Percentiles rank a stretch among this genome's conserved stretches.
Evolutionary conservation across 129 eudicot genomes (phyloP).

Genomic region (Flaveria trinervia): DNA sequence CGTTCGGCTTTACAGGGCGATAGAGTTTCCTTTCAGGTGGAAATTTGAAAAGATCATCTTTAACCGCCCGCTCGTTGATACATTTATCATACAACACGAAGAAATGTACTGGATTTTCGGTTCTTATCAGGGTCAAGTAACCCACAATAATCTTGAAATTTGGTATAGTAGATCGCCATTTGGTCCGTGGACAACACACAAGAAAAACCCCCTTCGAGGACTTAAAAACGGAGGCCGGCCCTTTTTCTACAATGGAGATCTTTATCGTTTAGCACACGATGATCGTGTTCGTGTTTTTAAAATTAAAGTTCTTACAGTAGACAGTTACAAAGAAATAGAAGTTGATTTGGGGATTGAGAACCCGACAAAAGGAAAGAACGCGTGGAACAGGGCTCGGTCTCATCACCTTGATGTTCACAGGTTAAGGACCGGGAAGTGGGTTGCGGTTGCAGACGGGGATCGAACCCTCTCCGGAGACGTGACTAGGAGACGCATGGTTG

Average conservation of each 20-base stretch:
- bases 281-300: conserved; percentile 56
- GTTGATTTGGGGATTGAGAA: conserved; percentile 51
- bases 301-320: conserved; percentile 49
- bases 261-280: conserved; percentile 75
- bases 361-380: conserved; percentile 62
- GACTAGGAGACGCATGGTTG: conserved; percentile 51
- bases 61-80: conserved; percentile 67
- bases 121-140: conserved; percentile 55
- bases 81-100: conserved; percentile 56
- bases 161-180: conserved; percentile 82
- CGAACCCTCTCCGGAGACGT: conserved; percentile 66
- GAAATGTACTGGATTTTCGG: conserved; percentile 78
- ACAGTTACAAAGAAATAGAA: conserved; percentile 67
- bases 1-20: conserved; percentile 71
- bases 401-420: conserved; percentile 77
- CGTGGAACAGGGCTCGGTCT: conserved; percentile 84
- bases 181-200: conserved; percentile 87
- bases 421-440: conserved; percentile 66
- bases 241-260: conserved; percentile 56
- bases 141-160: conserved; percentile 64
- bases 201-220: conserved; percentile 59
- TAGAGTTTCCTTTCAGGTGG: conserved; percentile 78
- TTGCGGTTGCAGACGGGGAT: conserved; percentile 81
- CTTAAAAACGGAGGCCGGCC: conserved; percentile 89
- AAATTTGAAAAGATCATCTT: conserved; percentile 63